phyloP scores from a whole-genome alignment of 2,329 filamentous ascomycete species.

The Monosporascus sp. region DNA sequence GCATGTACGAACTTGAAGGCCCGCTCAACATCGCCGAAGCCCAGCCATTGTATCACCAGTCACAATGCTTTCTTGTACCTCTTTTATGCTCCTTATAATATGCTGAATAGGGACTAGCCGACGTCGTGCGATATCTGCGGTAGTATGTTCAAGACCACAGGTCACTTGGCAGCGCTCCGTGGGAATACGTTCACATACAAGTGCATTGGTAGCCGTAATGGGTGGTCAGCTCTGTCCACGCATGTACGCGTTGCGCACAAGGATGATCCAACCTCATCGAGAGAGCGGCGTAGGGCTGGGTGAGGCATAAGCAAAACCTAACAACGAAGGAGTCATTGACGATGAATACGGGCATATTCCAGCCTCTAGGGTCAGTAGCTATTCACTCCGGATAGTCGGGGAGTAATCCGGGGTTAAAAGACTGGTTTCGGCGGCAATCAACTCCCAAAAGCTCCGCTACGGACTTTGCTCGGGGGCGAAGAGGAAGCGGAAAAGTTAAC shows the following conservation, averaged over 20 bases:
- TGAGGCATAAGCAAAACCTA: conserved; percentile 50
- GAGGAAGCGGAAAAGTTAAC: too few species aligned
- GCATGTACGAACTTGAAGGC: conserved; percentile 36
- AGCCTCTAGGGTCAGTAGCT: too few species aligned
- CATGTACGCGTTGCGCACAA: conserved; percentile 9
- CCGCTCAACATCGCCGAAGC: conserved; percentile 32
- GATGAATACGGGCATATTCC: conserved; percentile 38
- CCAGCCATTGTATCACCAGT: conserved; percentile 6
- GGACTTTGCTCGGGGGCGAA: too few species aligned
- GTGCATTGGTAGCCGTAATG: conserved; percentile 55
- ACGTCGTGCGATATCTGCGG: conserved; percentile 56
- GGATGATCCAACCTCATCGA: conserved; percentile 45
- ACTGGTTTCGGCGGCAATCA: too few species aligned
- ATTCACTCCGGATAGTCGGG: too few species aligned
- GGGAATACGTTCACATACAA: conserved; percentile 33
- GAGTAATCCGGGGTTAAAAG: too few species aligned
- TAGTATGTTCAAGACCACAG: conserved; percentile 45
- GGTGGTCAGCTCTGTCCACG: conserved; percentile 14
- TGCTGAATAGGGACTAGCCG: conserved; percentile 53
- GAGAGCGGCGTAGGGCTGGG: conserved; percentile 54
- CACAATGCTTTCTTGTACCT: background rate
- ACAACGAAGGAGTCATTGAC: conserved; percentile 46
- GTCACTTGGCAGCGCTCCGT: background rate
- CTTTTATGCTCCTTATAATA: conserved; percentile 45
- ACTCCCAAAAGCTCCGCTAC: too few species aligned